Percentiles rank a stretch among this genome's conserved stretches.
These are phyloP conservation scores for Eucalyptus cladocalyx DNA, from an alignment of 345 rosid genomes.

Conservation along the genomic window DNA sequence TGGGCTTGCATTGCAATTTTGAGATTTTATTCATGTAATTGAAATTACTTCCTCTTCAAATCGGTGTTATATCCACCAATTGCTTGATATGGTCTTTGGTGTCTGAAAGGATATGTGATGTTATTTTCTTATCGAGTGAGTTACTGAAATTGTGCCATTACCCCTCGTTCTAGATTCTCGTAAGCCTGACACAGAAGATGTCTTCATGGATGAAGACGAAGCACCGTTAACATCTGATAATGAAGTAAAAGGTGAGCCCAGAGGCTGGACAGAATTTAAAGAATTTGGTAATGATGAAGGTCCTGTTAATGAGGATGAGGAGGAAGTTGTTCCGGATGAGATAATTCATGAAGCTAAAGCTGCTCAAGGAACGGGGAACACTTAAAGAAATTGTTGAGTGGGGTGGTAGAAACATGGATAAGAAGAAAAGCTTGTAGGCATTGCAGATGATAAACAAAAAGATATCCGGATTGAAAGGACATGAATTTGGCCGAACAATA, in stretches of 20 bases:
- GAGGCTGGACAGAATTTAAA: conserved; percentile 48
- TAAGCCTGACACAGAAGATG: conserved; percentile 59
- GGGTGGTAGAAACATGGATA: conserved; percentile 99
- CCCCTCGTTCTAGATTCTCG: conserved; percentile 23
- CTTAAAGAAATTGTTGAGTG: conserved; percentile 80
- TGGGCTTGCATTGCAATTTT: not conserved
- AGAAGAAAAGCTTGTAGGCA: conserved; percentile 89
- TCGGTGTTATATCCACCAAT: not conserved
- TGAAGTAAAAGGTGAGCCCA: conserved; percentile 39
- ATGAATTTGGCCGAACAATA: too few species aligned
- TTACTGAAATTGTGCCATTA: not conserved
- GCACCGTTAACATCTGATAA: conserved; percentile 35
- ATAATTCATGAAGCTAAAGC: conserved; percentile 71
- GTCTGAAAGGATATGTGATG: not conserved
- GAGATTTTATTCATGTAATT: not conserved
- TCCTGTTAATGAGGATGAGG: conserved; percentile 26
- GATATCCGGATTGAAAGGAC: too few species aligned
- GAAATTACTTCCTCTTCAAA: not conserved
- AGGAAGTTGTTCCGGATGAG: conserved; percentile 62
- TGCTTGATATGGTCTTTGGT: not conserved
- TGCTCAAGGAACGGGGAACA: conserved; percentile 81
- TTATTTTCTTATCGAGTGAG: not conserved
- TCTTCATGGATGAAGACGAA: conserved; percentile 89
- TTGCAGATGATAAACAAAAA: not conserved
- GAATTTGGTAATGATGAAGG: conserved; percentile 37